Conservation (phyloP, 495 filamentous ascomycete species). For the Bathelium albidoporum region DNA sequence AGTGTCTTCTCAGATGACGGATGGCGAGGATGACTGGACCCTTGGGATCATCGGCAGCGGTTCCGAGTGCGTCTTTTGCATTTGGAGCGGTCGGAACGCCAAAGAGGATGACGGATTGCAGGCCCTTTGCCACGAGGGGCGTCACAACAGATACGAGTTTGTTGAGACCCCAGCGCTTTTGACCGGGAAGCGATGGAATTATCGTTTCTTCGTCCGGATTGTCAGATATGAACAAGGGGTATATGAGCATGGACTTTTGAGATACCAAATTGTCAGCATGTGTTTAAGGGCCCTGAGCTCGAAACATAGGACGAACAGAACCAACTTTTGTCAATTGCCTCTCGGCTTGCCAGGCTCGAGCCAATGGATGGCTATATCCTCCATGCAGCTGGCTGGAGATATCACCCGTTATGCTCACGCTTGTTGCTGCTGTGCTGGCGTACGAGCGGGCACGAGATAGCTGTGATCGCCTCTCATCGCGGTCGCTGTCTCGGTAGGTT, state of each 20-base stretch:
- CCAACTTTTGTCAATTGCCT: conserved; percentile 89
- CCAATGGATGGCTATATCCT: conserved; percentile 86
- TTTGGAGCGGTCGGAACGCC: conserved; percentile 73
- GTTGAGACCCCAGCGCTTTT: conserved; percentile 79
- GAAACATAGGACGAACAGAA: not conserved
- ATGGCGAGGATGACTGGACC: conserved; percentile 86
- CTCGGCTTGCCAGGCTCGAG: conserved; percentile 90
- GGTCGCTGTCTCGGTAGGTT: conserved; percentile 54
- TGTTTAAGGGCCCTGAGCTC: not conserved
- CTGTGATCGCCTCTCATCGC: conserved; percentile 49
- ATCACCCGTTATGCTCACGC: conserved; percentile 83
- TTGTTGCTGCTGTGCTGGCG: conserved; percentile 81
- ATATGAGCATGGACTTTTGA: conserved; percentile 87
- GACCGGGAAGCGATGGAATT: conserved; percentile 81
- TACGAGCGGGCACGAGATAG: conserved; percentile 69
- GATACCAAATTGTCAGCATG: not conserved
- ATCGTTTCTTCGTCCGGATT: conserved; percentile 82
- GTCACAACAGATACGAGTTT: conserved; percentile 72
- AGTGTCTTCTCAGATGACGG: conserved; percentile 64
- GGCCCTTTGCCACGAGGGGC: conserved; percentile 77
- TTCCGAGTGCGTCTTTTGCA: conserved; percentile 83
- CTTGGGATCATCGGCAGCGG: conserved; percentile 82
- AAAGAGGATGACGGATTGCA: conserved; percentile 88
- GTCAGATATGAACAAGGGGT: conserved; percentile 93
- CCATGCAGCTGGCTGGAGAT: conserved; percentile 92